Conservation (phyloP, 2,329 filamentous ascomycete genomes). For the Talaromyces sp. region DNA sequence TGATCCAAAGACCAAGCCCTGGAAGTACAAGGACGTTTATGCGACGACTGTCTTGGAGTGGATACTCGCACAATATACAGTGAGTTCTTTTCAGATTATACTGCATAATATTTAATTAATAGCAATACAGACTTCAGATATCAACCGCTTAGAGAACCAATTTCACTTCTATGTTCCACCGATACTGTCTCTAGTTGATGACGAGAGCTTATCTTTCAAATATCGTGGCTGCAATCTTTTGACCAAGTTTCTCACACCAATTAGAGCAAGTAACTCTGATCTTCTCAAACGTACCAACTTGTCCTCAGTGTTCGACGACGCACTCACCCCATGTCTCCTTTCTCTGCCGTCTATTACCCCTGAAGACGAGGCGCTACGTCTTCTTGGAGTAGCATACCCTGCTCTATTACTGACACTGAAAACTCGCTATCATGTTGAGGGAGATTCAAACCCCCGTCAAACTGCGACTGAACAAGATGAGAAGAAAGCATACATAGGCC, state of each 20-base stretch:
- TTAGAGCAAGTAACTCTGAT: slow-evolving; percentile 35
- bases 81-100: slow-evolving; percentile 22
- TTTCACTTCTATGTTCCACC: slow-evolving; percentile 45
- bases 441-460: not conserved
- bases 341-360: slow-evolving; percentile 75
- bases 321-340: slow-evolving; percentile 61
- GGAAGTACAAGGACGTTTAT: slow-evolving; percentile 38
- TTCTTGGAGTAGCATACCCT: slow-evolving; percentile 65
- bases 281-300: slow-evolving; percentile 44
- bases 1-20: slow-evolving; percentile 38
- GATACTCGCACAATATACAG: slow-evolving; percentile 36
- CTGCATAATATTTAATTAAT: slow-evolving; percentile 1
- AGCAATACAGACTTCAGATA: slow-evolving; percentile 26
- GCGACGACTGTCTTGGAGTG: slow-evolving; percentile 35
- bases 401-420: slow-evolving; percentile 60
- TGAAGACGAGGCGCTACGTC: slow-evolving; percentile 62
- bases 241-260: slow-evolving; percentile 31
- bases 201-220: slow-evolving; percentile 38
- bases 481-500: slow-evolving; percentile 25
- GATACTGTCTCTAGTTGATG: slow-evolving; percentile 44
- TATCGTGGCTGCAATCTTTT: slow-evolving; percentile 39
- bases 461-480: slow-evolving; percentile 21
- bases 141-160: slow-evolving; percentile 37
- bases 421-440: slow-evolving; percentile 39
- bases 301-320: slow-evolving; percentile 45